phyloP scores from a whole-genome alignment of 2,329 filamentous ascomycete genomes.

The Decorospora gaudefroyi region DNA sequence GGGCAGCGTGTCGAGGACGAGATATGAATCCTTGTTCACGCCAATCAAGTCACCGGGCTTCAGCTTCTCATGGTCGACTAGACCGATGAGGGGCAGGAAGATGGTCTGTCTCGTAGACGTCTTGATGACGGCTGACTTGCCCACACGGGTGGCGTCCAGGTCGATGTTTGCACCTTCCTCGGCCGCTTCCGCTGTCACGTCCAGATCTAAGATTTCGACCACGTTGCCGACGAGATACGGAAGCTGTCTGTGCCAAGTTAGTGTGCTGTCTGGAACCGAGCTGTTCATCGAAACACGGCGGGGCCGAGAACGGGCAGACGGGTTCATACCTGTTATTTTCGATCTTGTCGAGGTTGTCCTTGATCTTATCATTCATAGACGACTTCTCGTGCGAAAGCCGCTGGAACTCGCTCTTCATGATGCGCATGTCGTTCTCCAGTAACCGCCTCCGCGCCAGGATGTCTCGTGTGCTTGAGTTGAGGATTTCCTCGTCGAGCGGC shows the following conservation, averaged over 20 bases:
- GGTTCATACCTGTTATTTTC: constrained; percentile 86
- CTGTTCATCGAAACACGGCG: constrained; percentile 3
- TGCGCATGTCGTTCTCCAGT: constrained; percentile 95
- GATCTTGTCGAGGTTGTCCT: constrained; percentile 98
- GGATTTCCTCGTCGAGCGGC: constrained; percentile 88
- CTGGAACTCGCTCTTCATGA: constrained; percentile 98
- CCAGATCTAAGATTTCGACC: constrained; percentile 93
- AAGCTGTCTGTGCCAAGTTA: constrained; percentile 69
- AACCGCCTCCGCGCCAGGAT: constrained; percentile 88
- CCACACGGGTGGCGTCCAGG: constrained; percentile 91
- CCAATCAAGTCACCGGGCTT: constrained; percentile 97
- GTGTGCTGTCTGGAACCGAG: constrained; percentile 1
- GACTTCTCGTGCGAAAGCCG: constrained; percentile 93
- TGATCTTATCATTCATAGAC: constrained; percentile 97
- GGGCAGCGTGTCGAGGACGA: constrained; percentile 93
- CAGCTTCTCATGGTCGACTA: constrained; percentile 92
- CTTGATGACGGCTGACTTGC: constrained; percentile 99
- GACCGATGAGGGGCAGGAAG: constrained; percentile 93
- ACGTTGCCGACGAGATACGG: constrained; percentile 98
- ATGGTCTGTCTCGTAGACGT: constrained; percentile 98
- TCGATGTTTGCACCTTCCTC: constrained; percentile 99
- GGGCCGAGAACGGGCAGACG: constrained; percentile 1
- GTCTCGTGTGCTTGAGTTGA: constrained; percentile 90
- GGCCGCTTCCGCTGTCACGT: constrained; percentile 91
- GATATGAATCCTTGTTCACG: constrained; percentile 98